Evolutionary conservation across 108 stramenopile genomes (phyloP).

Genomic region (Cyclostephanos invisitatus): DNA sequence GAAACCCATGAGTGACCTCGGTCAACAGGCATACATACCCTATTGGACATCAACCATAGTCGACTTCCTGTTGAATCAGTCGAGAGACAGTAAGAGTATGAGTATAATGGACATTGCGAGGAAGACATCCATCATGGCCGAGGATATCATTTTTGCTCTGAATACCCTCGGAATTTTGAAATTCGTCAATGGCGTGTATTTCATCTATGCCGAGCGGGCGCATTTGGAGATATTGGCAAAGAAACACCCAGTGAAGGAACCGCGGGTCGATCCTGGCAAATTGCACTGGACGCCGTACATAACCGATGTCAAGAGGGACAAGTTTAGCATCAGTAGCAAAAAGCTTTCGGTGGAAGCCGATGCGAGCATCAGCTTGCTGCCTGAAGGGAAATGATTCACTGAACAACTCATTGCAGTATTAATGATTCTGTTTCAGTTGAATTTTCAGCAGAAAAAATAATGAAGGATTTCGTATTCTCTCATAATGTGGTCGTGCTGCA

Average conservation of each 20-base stretch:
- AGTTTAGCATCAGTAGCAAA: constrained; percentile 96
- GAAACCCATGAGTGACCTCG: constrained; percentile 98
- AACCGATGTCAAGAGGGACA: constrained; percentile 95
- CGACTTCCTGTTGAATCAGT: constrained; percentile 79
- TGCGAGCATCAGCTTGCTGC: neutral
- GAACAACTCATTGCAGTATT: neutral
- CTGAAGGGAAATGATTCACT: neutral
- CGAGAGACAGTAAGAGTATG: constrained; percentile 58
- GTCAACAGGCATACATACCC: constrained; percentile 94
- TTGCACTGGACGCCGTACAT: constrained; percentile 98
- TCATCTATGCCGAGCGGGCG: constrained; percentile 83
- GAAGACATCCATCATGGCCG: constrained; percentile 95
- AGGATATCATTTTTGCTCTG: constrained; percentile 94
- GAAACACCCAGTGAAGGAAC: constrained; percentile 94
- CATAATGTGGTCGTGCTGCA: no score
- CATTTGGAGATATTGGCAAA: constrained; percentile 75
- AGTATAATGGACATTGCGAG: constrained; percentile 92
- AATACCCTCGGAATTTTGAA: constrained; percentile 91
- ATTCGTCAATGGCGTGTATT: constrained; percentile 90
- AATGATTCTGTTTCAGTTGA: no score
- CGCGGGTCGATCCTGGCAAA: constrained; percentile 83
- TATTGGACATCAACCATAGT: constrained; percentile 93
- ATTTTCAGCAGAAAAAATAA: no score
- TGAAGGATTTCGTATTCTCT: no score
- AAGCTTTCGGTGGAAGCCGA: constrained; percentile 61